Conservation (phyloP, 2,329 filamentous ascomycete species). For the Diaporthe ilicicola region DNA sequence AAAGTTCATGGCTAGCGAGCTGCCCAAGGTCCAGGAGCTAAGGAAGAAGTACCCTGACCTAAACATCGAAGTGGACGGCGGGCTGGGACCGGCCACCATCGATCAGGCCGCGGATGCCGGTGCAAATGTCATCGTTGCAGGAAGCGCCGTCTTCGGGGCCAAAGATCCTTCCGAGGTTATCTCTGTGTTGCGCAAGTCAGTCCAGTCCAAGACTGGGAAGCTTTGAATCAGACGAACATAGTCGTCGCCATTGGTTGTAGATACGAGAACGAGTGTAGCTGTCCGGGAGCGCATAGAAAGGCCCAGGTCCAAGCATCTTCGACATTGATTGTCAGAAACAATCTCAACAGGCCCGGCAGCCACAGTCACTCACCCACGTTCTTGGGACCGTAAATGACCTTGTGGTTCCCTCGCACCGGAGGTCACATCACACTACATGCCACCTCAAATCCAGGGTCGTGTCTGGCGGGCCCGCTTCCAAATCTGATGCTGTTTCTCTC, state of each 20-base stretch:
- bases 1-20: constrained; percentile 96
- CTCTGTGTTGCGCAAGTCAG: constrained; percentile 77
- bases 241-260: neutral
- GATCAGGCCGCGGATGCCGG: constrained; percentile 94
- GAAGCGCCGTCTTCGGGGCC: constrained; percentile 94
- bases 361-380: neutral
- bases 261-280: neutral
- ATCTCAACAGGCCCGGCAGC: too few relatives aligned
- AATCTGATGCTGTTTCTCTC: constrained; percentile 56
- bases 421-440: constrained; percentile 50
- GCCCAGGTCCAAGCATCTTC: neutral
- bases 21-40: constrained; percentile 90
- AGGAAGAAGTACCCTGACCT: constrained; percentile 86
- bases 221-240: constrained; percentile 39
- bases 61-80: constrained; percentile 96
- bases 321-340: neutral
- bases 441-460: constrained; percentile 48
- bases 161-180: constrained; percentile 90
- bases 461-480: constrained; percentile 53
- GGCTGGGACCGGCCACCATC: constrained; percentile 86
- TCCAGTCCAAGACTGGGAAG: constrained; percentile 67
- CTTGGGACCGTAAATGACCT: neutral
- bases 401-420: neutral
- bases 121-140: constrained; percentile 97
- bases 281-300: neutral